phyloP scores from a whole-genome alignment of 2,329 filamentous ascomycete species.

The Epichloe sylvatica region DNA sequence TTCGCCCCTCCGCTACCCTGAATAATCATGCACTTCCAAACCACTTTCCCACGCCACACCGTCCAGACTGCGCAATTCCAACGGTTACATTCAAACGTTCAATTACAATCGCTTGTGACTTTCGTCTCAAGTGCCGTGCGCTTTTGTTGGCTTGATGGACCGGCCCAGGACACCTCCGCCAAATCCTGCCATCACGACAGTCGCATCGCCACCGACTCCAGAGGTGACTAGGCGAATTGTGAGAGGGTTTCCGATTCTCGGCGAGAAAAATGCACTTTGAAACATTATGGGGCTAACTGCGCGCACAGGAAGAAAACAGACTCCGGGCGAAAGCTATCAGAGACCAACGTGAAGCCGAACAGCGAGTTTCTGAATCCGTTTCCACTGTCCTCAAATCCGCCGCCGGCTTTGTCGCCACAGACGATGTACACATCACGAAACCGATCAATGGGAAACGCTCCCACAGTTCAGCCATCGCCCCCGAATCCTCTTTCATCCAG shows the following conservation, averaged over 20 bases:
- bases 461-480: conserved; percentile 44
- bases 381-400: conserved; percentile 34
- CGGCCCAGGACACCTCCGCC: conserved; percentile 29
- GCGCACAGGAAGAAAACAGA: conserved; percentile 63
- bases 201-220: conserved; percentile 36
- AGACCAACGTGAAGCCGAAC: conserved; percentile 54
- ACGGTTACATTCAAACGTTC: background rate
- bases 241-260: conserved; percentile 12
- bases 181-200: conserved; percentile 13
- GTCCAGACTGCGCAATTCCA: background rate
- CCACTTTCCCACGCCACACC: too few relatives aligned
- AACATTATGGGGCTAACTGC: conserved; percentile 7
- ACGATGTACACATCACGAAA: conserved; percentile 42
- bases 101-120: background rate
- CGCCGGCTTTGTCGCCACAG: conserved; percentile 59
- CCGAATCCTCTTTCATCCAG: conserved; percentile 17
- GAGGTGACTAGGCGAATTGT: conserved; percentile 43
- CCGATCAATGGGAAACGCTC: conserved; percentile 49
- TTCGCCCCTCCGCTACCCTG: background rate
- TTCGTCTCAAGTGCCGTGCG: background rate
- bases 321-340: conserved; percentile 79
- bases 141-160: conserved; percentile 24
- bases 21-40: background rate
- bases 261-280: background rate
- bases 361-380: conserved; percentile 29